A percentile compares a stretch with the other conserved stretches of the same genome.
Evolutionary conservation across 768 basidiomycete genomes (phyloP).

Genomic region (Tylopilus rubrobrunneus): DNA sequence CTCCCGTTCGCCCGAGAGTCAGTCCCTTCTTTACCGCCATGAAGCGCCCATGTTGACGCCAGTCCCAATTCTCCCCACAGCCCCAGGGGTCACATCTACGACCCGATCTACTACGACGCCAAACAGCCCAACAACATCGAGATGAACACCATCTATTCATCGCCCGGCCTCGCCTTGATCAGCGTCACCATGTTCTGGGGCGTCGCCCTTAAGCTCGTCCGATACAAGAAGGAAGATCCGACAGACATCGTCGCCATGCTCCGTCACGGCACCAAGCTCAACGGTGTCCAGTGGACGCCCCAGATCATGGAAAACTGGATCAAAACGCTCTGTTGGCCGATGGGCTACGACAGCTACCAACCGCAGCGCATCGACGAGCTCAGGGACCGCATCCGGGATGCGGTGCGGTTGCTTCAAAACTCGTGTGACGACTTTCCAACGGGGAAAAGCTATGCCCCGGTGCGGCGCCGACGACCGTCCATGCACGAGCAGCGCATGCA

Average conservation of each 20-base stretch:
- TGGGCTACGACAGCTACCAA: conserved; percentile 55
- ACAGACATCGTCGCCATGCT: conserved; percentile 65
- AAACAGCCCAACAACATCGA: conserved; percentile 47
- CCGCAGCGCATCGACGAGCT: conserved; percentile 42
- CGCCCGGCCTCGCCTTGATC: conserved; percentile 51
- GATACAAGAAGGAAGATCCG: conserved; percentile 61
- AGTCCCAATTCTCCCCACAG: conserved; percentile 5
- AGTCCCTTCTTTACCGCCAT: conserved; percentile 22
- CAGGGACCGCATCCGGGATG: conserved; percentile 50
- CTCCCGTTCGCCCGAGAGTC: conserved; percentile 64
- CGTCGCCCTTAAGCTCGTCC: conserved; percentile 67
- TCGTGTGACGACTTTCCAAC: conserved; percentile 13
- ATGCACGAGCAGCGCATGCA: conserved; percentile 5
- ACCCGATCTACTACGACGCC: conserved; percentile 58
- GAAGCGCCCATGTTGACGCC: conserved; percentile 7
- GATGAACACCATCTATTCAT: conserved; percentile 55
- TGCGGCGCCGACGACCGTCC: conserved; percentile 8
- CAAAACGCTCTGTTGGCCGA: conserved; percentile 53
- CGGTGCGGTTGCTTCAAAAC: conserved; percentile 34
- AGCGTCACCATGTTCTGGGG: conserved; percentile 71
- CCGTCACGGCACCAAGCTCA: conserved; percentile 53
- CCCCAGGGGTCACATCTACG: conserved; percentile 35
- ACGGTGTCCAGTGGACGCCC: conserved; percentile 52
- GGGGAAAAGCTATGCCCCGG: background rate
- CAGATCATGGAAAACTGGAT: conserved; percentile 57